A percentile compares a stretch with the other conserved stretches of the same genome.
Evolutionary conservation across 2,329 filamentous ascomycete species (phyloP).

Genomic region (Cercospora zeina): DNA sequence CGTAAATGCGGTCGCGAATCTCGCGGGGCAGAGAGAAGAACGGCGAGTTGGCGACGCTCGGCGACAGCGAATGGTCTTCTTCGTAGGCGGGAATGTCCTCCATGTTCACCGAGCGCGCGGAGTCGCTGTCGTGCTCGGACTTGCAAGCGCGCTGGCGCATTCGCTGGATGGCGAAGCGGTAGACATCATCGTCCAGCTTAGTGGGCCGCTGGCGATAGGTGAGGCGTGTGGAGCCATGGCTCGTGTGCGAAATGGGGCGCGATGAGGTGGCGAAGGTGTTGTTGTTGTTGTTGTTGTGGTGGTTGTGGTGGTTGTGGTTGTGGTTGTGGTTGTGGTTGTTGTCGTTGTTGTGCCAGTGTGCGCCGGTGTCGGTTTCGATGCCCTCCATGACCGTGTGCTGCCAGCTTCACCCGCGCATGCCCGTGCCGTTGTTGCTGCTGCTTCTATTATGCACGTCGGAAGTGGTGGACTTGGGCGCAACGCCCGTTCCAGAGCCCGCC

Average conservation of each 20-base stretch:
- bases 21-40: slow-evolving; percentile 43
- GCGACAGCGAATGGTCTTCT: slow-evolving; percentile 27
- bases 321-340: no score
- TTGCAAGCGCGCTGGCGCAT: slow-evolving; percentile 7
- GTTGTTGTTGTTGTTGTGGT: no score
- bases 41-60: slow-evolving; percentile 35
- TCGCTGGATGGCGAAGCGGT: slow-evolving; percentile 31
- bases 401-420: slow-evolving; percentile 3
- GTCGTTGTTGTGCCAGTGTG: slow-evolving; percentile 26
- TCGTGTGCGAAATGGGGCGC: slow-evolving; percentile 40
- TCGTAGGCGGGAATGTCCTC: slow-evolving; percentile 25
- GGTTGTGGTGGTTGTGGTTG: no score
- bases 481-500: not conserved
- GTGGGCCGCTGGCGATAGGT: slow-evolving; percentile 25
- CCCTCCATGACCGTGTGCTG: slow-evolving; percentile 18
- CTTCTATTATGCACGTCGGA: slow-evolving; percentile 2
- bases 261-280: slow-evolving; percentile 34
- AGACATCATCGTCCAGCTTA: slow-evolving; percentile 32
- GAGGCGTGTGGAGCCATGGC: slow-evolving; percentile 27
- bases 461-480: slow-evolving; percentile 1
- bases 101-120: slow-evolving; percentile 14
- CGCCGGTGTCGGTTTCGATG: slow-evolving; percentile 21
- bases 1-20: slow-evolving; percentile 41
- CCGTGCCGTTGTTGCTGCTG: not conserved
- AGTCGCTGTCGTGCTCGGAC: slow-evolving; percentile 4